Base-by-base conservation (phyloP, 2,329 filamentous ascomycete species). In the Claviceps sp. region DNA sequence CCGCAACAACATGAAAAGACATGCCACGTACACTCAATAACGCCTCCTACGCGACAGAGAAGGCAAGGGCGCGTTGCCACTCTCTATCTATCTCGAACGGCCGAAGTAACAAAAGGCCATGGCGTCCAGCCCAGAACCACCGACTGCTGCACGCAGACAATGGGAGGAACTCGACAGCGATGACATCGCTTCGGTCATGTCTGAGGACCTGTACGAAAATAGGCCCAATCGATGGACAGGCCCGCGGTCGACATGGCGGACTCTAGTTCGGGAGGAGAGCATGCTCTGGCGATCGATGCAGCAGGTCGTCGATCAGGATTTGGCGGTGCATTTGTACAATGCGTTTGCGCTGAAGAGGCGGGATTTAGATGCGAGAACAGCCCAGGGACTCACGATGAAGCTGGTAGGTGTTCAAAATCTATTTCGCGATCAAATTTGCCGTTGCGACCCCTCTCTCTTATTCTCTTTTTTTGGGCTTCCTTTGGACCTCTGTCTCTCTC, bases 291-390 rank as follows among this genome's bases (percentile, higher is more conserved):
- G 74, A 5, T 81, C 83, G 7, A 70, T 95, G 52, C 77, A 84
- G 53, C 74, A 79, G 46, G 63, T 81, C 16, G 73, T 79, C 38
- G 78, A 84, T 41, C 72, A 76, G 50, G 84, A 96, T 62, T 70
- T 96, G 11, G 74, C 79, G 0, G 68, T 83, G 45, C 90, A 95
- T 68, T 70, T 96, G 5, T 95, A 87, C 69, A 88, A 93, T 65
- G 75, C 84, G 0, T 84, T 85, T 67, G 77, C 77, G 38, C 70
- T 94, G 51, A 89, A 84, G 64, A 59, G 59, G 51, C 59, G 58
- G 38, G 61, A 56, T 6, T 58, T 54, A 38, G 57, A 64, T 43
- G 51, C 57, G 26, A 62, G 51, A 50, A 62, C 59, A 45, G 62
- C 61, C 2, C 51, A 58, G 20, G 59, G 61, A 44, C 51, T 67